These are phyloP conservation scores for Hemileccinum hortonii DNA, from an alignment of 1,284 basidiomycete genomes.

Conservation along the genomic window DNA sequence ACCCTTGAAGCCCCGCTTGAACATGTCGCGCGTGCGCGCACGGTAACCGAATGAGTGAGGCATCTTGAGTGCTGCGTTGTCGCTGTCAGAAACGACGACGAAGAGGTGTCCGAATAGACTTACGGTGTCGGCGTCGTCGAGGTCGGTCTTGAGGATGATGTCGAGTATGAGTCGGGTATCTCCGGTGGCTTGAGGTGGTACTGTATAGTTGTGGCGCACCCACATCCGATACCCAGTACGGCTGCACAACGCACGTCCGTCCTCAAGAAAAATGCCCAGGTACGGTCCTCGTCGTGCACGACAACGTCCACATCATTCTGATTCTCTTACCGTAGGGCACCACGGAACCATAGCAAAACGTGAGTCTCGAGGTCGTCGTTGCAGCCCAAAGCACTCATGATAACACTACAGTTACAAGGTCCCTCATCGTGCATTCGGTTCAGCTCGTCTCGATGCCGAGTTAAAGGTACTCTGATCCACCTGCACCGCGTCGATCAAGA, in stretches of 20 bases:
- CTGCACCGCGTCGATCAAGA: neutral
- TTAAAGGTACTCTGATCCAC: slow-evolving; percentile 75
- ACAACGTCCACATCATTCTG: slow-evolving; percentile 31
- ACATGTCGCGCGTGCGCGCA: slow-evolving; percentile 99
- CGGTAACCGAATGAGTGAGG: slow-evolving; percentile 99
- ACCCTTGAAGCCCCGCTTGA: slow-evolving; percentile 98
- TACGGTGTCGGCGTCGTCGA: slow-evolving; percentile 42
- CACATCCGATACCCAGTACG: slow-evolving; percentile 3
- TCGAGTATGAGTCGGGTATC: slow-evolving; percentile 33
- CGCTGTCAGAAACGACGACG: slow-evolving; percentile 19
- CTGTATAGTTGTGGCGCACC: slow-evolving; percentile 48
- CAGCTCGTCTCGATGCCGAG: slow-evolving; percentile 98
- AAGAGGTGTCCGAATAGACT: slow-evolving; percentile 27
- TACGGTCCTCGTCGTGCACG: slow-evolving; percentile 41
- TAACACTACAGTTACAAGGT: slow-evolving; percentile 86
- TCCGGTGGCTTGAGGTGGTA: slow-evolving; percentile 41
- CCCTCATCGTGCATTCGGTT: slow-evolving; percentile 96
- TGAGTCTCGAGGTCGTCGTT: slow-evolving; percentile 77
- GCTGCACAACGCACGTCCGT: slow-evolving; percentile 34
- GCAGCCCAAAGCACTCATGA: slow-evolving; percentile 60
- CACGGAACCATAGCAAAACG: slow-evolving; percentile 88
- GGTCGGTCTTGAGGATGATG: slow-evolving; percentile 40
- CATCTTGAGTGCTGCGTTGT: slow-evolving; percentile 70
- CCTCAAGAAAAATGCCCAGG: slow-evolving; percentile 81
- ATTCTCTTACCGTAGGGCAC: slow-evolving; percentile 60